A percentile compares a stretch with the other conserved stretches of the same genome.
Conservation (phyloP, 805 yeast species). For the Lachancea nothofagi region DNA sequence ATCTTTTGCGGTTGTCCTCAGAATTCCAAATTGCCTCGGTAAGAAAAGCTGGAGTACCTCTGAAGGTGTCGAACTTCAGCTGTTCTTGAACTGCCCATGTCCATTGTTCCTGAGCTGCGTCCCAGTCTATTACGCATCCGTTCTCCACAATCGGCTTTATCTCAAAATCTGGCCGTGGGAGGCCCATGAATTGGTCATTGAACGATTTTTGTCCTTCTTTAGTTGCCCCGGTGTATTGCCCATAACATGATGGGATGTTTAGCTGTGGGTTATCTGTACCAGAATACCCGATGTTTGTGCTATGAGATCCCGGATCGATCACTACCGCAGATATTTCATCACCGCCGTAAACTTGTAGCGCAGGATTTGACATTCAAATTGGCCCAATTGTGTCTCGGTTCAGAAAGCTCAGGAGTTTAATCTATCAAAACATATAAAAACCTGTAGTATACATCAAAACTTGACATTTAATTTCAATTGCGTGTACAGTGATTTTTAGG, state of each 20-base stretch:
- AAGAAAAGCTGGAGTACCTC: conserved; percentile 55
- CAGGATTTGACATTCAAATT: conserved; percentile 32
- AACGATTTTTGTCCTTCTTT: conserved; percentile 22
- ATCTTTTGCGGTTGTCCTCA: conserved; percentile 55
- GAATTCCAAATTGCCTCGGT: conserved; percentile 89
- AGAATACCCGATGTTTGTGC: conserved; percentile 83
- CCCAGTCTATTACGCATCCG: conserved; percentile 76
- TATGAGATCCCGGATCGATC: conserved; percentile 81
- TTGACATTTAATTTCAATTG: too few species aligned
- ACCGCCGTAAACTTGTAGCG: conserved; percentile 51
- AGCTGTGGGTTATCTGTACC: conserved; percentile 86
- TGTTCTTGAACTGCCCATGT: conserved; percentile 48
- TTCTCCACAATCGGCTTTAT: conserved; percentile 56
- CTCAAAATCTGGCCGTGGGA: conserved; percentile 48
- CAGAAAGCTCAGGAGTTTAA: too few species aligned
- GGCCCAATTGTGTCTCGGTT: not conserved
- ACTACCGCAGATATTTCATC: conserved; percentile 89
- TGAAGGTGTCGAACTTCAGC: conserved; percentile 41
- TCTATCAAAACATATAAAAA: too few species aligned
- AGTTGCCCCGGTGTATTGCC: conserved; percentile 25
- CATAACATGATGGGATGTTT: conserved; percentile 67
- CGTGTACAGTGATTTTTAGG: conserved; percentile 2
- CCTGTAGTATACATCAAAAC: too few species aligned
- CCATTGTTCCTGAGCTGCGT: conserved; percentile 73
- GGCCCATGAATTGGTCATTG: conserved; percentile 40